Percentiles rank a stretch among this genome's conserved stretches.
phyloP scores from a whole-genome alignment of 1,139 yeast species.

The Yamadazyma dushanensis region DNA sequence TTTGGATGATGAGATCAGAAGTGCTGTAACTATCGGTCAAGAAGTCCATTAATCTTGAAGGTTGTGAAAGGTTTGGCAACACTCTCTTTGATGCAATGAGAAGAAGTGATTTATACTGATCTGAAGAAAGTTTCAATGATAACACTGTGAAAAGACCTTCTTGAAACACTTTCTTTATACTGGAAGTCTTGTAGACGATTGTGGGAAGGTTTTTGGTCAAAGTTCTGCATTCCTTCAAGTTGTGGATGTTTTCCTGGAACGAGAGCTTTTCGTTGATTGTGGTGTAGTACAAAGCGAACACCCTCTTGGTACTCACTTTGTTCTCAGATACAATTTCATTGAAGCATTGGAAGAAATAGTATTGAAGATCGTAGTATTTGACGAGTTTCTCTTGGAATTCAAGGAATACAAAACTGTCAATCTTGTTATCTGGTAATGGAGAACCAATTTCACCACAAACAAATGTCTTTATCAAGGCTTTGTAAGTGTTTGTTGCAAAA shows the following conservation, averaged over 20 bases:
- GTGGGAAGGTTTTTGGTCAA: conserved; percentile 51
- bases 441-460: conserved; percentile 41
- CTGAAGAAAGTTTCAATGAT: conserved; percentile 44
- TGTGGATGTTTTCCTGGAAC: conserved; percentile 23
- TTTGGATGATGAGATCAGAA: conserved; percentile 67
- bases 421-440: conserved; percentile 45
- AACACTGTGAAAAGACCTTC: conserved; percentile 62
- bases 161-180: conserved; percentile 69
- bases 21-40: conserved; percentile 78
- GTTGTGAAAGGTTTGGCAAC: conserved; percentile 77
- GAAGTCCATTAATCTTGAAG: conserved; percentile 88
- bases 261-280: conserved; percentile 33
- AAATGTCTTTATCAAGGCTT: conserved; percentile 45
- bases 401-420: conserved; percentile 53
- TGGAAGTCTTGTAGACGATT: conserved; percentile 51
- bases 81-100: conserved; percentile 77
- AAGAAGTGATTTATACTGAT: conserved; percentile 71
- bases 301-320: conserved; percentile 14
- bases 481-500: conserved; percentile 63
- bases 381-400: conserved; percentile 60
- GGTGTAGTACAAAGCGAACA: conserved; percentile 43
- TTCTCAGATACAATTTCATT: conserved; percentile 20
- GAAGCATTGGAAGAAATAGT: conserved; percentile 50
- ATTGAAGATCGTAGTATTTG: conserved; percentile 65
- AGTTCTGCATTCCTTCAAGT: conserved; percentile 33